Evolutionary conservation across 2,329 filamentous ascomycete genomes (phyloP), one percentile per base, ranked within the genome.

Genomic region (Coniochaeta sp.): DNA sequence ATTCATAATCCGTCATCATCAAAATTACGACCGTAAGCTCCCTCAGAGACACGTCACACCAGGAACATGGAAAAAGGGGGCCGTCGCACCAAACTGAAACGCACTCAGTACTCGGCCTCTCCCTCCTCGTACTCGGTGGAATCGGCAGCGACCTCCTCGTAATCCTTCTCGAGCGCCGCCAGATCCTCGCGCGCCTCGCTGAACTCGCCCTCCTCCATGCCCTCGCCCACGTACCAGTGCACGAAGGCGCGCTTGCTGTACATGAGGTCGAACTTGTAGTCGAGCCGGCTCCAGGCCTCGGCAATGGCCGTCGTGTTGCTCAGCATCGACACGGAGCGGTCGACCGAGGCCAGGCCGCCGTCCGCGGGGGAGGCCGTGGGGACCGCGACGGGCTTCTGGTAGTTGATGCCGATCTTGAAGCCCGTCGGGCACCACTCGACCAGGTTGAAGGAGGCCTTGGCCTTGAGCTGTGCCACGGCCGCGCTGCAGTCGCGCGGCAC

Each of bases 141-240:
- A 75, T 93, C 89, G 72, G 81, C 84, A 63, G 89, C 89, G 67
- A 93, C 89, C 81, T 93, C 90, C 76, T 92, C 89, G 73, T 93
- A 93, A 70, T 93, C 90, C 80, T 89, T 90, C 81, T 93, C 90
- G 36, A 95, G 81, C 56, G 90, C 90, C 64, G 90, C 90, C 63
- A 95, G 81, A 73, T 95, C 90, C 79, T 95, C 90, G 67, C 90
- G 88, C 63, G 90, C 90, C 77, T 95, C 90, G 64, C 87, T 89
- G 79, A 95, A 95, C 76, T 95, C 90, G 69, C 90, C 90, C 75
- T 95, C 90, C 79, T 95, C 90, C 90, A 95, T 95, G 78, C 90
- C 90, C 79, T 95, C 90, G 66, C 90, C 90, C 59, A 95, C 90
- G 67, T 90, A 90, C 87, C 87, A 89, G 77, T 90, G 87, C 54